Conservation (phyloP, 2,329 filamentous ascomycete species). For the Zarea fungicola region DNA sequence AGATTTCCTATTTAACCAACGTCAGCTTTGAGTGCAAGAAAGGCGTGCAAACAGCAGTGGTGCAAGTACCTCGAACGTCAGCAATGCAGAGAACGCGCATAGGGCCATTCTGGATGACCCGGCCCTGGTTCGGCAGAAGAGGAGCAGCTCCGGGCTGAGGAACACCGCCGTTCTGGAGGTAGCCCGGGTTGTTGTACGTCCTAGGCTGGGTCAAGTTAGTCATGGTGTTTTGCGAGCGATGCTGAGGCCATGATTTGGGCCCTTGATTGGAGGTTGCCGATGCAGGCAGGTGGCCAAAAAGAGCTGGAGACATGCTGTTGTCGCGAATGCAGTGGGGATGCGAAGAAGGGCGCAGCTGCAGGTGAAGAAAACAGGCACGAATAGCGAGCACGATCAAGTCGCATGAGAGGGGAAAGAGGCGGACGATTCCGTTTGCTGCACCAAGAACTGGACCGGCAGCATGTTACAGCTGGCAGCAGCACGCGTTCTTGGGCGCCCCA, state of each 20-base stretch:
- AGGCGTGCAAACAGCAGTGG: constrained; percentile 6
- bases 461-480: constrained; percentile 11
- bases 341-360: too few relatives aligned
- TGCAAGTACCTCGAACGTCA: constrained; percentile 60
- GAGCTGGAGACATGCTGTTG: constrained; percentile 2
- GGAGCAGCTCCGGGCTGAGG: constrained; percentile 56
- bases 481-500: constrained; percentile 7
- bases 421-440: constrained; percentile 10
- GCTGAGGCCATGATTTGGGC: constrained; percentile 3
- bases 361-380: neutral
- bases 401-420: neutral
- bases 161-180: constrained; percentile 58
- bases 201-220: constrained; percentile 31
- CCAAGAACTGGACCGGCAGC: constrained; percentile 5
- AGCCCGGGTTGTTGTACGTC: constrained; percentile 46
- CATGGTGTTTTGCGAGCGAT: constrained; percentile 12
- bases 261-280: neutral
- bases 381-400: neutral
- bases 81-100: constrained; percentile 66
- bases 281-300: neutral
- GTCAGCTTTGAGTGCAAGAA: constrained; percentile 17
- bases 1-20: constrained; percentile 74
- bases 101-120: constrained; percentile 59
- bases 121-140: constrained; percentile 62
- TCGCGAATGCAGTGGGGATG: neutral